Evolutionary conservation across 148 eudicot species (phyloP).

Genomic region (Persicaria maculosa): DNA sequence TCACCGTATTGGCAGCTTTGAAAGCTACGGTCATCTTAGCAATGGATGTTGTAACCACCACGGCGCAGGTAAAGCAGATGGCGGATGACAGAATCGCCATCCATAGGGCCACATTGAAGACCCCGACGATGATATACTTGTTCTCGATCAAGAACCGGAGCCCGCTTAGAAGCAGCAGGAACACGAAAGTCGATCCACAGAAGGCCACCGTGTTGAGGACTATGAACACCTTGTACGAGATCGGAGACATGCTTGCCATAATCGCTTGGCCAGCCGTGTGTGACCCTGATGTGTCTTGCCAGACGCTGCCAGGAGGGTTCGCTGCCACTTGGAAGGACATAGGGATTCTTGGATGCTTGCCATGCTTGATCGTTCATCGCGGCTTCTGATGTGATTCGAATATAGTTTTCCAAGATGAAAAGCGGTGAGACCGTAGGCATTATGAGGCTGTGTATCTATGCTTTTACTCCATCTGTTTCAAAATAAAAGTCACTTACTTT

Average conservation of each 20-base stretch:
- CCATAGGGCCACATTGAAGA: not conserved
- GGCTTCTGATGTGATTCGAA: not conserved
- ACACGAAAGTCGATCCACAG: not conserved
- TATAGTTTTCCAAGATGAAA: not conserved
- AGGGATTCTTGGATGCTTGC: not conserved
- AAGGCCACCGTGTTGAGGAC: not conserved
- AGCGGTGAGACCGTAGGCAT: not conserved
- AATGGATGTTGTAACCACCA: not conserved
- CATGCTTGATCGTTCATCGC: not conserved
- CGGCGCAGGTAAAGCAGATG: not conserved
- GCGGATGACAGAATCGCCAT: not conserved
- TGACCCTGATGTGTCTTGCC: not conserved
- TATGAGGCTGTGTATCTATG: not conserved
- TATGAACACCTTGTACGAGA: not conserved
- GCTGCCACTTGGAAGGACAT: conserved; percentile 4
- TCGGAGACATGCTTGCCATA: not conserved
- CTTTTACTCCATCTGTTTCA: no score
- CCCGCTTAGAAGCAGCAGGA: not conserved
- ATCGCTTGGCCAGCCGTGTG: not conserved
- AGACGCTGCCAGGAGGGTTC: conserved; percentile 1
- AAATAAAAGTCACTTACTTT: no score
- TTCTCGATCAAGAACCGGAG: not conserved
- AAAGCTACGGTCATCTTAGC: not conserved
- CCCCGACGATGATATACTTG: not conserved
- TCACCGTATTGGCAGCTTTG: not conserved